These are phyloP conservation scores for Phialemoniopsis sp. DNA, from an alignment of 2,329 filamentous ascomycete genomes.

Conservation along the genomic window DNA sequence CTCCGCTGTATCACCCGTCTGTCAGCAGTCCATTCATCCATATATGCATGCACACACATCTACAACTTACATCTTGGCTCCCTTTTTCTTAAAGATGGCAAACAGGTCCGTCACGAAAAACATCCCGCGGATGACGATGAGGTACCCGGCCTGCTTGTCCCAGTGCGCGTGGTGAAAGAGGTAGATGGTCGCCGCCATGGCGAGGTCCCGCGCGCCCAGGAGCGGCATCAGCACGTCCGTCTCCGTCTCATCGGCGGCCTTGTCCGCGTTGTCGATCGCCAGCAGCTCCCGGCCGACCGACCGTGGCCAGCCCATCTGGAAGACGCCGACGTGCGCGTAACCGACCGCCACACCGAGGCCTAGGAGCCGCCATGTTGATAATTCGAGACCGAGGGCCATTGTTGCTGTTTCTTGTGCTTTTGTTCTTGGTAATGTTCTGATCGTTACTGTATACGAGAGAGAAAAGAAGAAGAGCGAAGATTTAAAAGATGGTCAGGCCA, in stretches of 20 bases:
- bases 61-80: too few relatives aligned
- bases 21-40: too few relatives aligned
- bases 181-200: conserved; percentile 10
- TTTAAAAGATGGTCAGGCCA: too few relatives aligned
- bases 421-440: too few relatives aligned
- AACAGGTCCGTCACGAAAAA: conserved; percentile 9
- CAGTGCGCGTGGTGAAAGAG: conserved; percentile 6
- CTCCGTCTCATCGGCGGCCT: neutral
- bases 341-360: conserved; percentile 6
- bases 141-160: conserved; percentile 10
- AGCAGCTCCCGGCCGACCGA: neutral
- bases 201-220: conserved; percentile 11
- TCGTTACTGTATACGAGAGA: too few relatives aligned
- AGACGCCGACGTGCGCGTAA: conserved; percentile 4
- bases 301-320: conserved; percentile 3
- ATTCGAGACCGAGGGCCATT: neutral
- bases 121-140: conserved; percentile 11
- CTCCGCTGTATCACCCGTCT: too few relatives aligned
- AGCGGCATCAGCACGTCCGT: conserved; percentile 9
- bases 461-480: too few relatives aligned
- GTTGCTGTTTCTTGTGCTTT: conserved; percentile 3
- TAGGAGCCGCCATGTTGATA: conserved; percentile 4
- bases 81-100: neutral
- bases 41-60: too few relatives aligned
- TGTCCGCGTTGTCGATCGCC: conserved; percentile 2